A percentile compares a stretch with the other conserved stretches of the same genome.
These are phyloP conservation scores for Sarcodon aspratus DNA, from an alignment of 768 basidiomycete genomes.

Conservation along the genomic window DNA sequence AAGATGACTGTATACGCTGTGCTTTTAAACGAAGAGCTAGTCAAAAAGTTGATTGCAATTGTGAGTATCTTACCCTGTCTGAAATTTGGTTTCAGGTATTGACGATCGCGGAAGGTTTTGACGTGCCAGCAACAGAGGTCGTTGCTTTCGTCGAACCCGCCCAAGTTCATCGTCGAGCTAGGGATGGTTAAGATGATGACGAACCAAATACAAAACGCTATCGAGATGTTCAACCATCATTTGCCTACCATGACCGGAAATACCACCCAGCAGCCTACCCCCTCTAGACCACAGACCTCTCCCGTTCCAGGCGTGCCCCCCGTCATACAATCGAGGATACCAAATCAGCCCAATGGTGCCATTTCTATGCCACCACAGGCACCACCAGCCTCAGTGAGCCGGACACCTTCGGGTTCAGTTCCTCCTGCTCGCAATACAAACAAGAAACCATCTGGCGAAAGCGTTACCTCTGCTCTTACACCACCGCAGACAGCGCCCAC, in stretches of 20 bases:
- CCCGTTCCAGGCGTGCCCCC: not conserved
- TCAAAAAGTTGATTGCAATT: slow-evolving; percentile 41
- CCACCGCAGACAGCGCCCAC: slow-evolving; percentile 27
- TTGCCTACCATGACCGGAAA: not conserved
- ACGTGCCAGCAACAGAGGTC: slow-evolving; percentile 26
- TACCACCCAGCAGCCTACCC: not conserved
- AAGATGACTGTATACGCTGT: slow-evolving; percentile 38
- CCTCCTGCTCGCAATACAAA: slow-evolving; percentile 7
- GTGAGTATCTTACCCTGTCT: slow-evolving; percentile 27
- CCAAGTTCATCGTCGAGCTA: slow-evolving; percentile 23
- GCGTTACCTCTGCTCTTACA: slow-evolving; percentile 7
- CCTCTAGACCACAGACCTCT: not conserved
- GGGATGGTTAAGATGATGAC: slow-evolving; percentile 32
- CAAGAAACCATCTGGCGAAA: slow-evolving; percentile 7
- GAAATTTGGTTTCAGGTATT: not conserved
- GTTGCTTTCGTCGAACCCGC: slow-evolving; percentile 11
- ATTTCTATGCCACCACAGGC: not conserved
- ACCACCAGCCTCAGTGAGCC: not conserved
- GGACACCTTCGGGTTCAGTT: not conserved
- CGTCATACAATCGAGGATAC: too few relatives aligned
- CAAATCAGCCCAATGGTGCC: not conserved
- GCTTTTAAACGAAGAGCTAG: slow-evolving; percentile 32
- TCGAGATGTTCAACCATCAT: not conserved
- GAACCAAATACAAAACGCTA: slow-evolving; percentile 20
- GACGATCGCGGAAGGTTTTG: slow-evolving; percentile 11